Conservation (phyloP, 768 basidiomycete species). For the Suillus placidus region DNA sequence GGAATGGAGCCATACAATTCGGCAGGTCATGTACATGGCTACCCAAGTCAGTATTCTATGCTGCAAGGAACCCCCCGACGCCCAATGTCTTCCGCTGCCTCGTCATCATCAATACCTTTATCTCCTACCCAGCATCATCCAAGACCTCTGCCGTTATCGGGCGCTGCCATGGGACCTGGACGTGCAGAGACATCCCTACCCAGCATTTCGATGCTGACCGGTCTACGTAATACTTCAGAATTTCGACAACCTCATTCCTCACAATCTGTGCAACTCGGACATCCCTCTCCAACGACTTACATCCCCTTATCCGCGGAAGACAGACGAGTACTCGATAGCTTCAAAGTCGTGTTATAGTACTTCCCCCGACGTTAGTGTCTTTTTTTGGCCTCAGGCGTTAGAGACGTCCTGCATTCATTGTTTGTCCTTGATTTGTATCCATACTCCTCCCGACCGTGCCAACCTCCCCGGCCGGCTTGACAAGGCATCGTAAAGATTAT, state of each 20-base stretch:
- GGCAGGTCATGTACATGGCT: constrained; percentile 2
- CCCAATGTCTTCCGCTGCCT: constrained; percentile 19
- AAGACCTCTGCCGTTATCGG: constrained; percentile 10
- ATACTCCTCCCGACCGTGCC: background rate
- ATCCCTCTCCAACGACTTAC: constrained; percentile 34
- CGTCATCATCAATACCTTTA: constrained; percentile 17
- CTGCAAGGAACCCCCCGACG: constrained; percentile 17
- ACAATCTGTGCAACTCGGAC: constrained; percentile 23
- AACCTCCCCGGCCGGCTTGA: background rate
- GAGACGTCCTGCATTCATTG: background rate
- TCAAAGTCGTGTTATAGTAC: constrained; percentile 53
- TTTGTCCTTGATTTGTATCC: background rate
- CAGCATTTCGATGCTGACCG: constrained; percentile 23
- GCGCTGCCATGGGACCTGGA: constrained; percentile 10
- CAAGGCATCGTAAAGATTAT: background rate
- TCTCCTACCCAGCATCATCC: constrained; percentile 18
- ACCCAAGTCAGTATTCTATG: constrained; percentile 16
- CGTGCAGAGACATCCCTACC: constrained; percentile 23
- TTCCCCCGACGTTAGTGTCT: background rate
- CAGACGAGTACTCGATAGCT: constrained; percentile 56
- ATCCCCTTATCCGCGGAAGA: constrained; percentile 56
- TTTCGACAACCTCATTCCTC: constrained; percentile 9
- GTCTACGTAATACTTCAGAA: constrained; percentile 11
- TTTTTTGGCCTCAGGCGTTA: background rate
- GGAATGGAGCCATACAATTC: constrained; percentile 22